Evolutionary conservation across 768 basidiomycete species (phyloP).

Genomic region (Podaxis mareebaensis): DNA sequence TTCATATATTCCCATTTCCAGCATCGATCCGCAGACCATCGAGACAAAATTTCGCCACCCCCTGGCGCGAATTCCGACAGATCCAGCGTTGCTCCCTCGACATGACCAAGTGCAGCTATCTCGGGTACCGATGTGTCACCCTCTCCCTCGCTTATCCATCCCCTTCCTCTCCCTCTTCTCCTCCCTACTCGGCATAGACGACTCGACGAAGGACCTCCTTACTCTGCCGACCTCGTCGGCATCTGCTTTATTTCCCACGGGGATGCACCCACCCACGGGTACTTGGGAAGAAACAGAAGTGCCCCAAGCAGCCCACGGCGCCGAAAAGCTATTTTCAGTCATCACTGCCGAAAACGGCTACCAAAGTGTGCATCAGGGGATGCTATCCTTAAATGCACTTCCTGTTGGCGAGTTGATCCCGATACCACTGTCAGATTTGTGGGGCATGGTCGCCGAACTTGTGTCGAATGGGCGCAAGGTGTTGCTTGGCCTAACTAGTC

Average conservation of each 20-base stretch:
- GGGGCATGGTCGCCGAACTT: not conserved
- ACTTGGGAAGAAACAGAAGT: not conserved
- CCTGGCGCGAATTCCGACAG: not conserved
- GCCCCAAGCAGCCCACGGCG: not conserved
- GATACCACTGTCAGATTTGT: not conserved
- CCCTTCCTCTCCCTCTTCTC: conserved; percentile 39
- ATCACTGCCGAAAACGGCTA: not conserved
- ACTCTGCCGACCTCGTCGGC: conserved; percentile 28
- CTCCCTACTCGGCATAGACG: conserved; percentile 36
- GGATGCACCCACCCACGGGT: not conserved
- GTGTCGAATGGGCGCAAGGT: not conserved
- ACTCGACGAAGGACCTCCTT: conserved; percentile 37
- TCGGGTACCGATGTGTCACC: conserved; percentile 1
- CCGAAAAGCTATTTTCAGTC: conserved; percentile 2
- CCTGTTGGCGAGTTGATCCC: not conserved
- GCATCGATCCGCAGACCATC: not conserved
- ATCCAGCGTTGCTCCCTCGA: not conserved
- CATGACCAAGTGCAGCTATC: not conserved
- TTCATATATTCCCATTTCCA: not conserved
- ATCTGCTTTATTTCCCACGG: conserved; percentile 32
- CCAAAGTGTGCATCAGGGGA: not conserved
- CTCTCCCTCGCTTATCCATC: conserved; percentile 33
- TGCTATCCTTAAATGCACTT: not conserved
- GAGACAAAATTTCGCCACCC: not conserved
- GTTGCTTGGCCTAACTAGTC: not conserved